Evolutionary conservation across 2,329 filamentous ascomycete species (phyloP), one percentile per base, ranked within the genome.

Genomic region (Trichophyton equinum): DNA sequence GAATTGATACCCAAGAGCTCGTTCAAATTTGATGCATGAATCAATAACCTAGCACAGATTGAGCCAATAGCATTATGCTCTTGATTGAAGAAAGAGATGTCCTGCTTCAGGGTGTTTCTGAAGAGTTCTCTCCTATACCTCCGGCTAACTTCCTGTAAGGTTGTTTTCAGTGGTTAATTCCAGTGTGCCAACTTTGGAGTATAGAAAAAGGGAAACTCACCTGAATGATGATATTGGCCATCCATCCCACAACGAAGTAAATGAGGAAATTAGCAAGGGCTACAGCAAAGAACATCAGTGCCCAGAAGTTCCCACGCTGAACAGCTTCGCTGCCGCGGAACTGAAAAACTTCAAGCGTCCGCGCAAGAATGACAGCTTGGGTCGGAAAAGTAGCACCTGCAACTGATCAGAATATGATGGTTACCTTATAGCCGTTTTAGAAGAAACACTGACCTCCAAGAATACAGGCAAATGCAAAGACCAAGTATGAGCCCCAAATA

Each of bases 1-100:
- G 96, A 81, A 0, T 90, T 96, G 33, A 85, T 84, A 57, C 92
- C 92, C 65, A 88, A 91, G 53, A 97, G 83, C 15, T 92, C 91
- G 11, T 90, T 87, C 30, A 96, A 81, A 68, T 95, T 87, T 0
- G 89, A 95, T 0, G 91, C 91, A 74, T 96, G 65, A 25, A 88
- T 85, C 0, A 85, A 84, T 61, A 89, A 82, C 22, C 95, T 92
- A 0, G 88, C 89, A 0, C 91, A 96, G 67, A 88, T 73, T 0
- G 84, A 87, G 5, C 87, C 86, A 60, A 89, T 78, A 46, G 88
- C 85, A 4, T 84, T 86, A 9, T 87, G 87, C 60, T 83, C 87
- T 64, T 90, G 79, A 0, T 84, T 85, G 49, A 83, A 84, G 22
- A 91, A 73, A 0, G 85, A 81, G 25, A 83, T 84, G 1, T 84